Conservation (phyloP, 257 asterid species). For the Petrea volubilis region DNA sequence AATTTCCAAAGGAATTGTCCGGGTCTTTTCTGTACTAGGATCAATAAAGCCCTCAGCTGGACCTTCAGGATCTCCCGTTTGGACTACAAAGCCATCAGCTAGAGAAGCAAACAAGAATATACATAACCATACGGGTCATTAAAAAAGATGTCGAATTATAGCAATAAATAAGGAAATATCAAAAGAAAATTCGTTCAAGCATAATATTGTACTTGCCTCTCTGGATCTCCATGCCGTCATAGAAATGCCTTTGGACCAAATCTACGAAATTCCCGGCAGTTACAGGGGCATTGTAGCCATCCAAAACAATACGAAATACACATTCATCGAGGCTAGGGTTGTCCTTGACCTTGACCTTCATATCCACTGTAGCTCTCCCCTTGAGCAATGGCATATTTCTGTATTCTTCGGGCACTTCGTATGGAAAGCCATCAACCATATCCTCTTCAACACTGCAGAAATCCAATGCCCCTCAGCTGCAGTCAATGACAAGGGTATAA, state of each 20-base stretch:
- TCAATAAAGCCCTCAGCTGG: conserved; percentile 98
- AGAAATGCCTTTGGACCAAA: conserved; percentile 93
- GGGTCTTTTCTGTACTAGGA: conserved; percentile 90
- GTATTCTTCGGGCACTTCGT: conserved; percentile 93
- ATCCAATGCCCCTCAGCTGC: conserved; percentile 99
- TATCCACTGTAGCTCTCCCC: conserved; percentile 96
- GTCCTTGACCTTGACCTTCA: conserved; percentile 98
- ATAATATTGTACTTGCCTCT: conserved; percentile 58
- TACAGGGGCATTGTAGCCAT: conserved; percentile 97
- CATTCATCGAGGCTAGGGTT: conserved; percentile 82
- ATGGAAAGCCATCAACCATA: conserved; percentile 98
- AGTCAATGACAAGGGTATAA: conserved; percentile 92
- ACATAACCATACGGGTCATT: conserved; percentile 24
- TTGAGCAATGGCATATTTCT: conserved; percentile 83
- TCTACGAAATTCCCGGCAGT: conserved; percentile 94
- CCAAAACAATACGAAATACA: conserved; percentile 80
- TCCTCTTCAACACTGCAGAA: conserved; percentile 99
- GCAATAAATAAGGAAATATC: not conserved
- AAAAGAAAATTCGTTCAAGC: not conserved
- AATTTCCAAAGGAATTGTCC: conserved; percentile 87
- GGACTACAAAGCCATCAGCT: conserved; percentile 99
- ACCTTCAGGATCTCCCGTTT: conserved; percentile 99
- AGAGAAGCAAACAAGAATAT: conserved; percentile 36
- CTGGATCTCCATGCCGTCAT: conserved; percentile 99
- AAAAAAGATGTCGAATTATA: not conserved